Percentiles rank a stretch among this genome's conserved stretches.
Conservation (phyloP, 2,329 filamentous ascomycete species). For the Ophiostoma sp. region DNA sequence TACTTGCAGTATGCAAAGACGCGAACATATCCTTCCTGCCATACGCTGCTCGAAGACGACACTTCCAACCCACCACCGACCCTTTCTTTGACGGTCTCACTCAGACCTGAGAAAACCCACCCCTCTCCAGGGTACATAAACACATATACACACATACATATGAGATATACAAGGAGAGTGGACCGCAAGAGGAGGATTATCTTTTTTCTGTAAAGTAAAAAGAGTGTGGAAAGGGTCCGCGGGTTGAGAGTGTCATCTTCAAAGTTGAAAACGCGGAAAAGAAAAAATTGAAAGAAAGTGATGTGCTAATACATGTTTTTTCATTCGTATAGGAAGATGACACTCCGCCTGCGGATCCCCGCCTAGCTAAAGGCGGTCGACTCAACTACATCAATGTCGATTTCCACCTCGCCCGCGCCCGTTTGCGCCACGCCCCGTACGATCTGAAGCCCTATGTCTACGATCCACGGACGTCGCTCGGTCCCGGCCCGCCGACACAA, state of each 20-base stretch:
- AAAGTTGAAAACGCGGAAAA: neutral
- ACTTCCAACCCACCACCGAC: constrained; percentile 1
- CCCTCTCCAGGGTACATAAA: constrained; percentile 18
- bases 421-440: constrained; percentile 71
- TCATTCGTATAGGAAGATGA: constrained; percentile 68
- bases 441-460: constrained; percentile 78
- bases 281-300: constrained; percentile 22
- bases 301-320: constrained; percentile 55
- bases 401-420: constrained; percentile 70
- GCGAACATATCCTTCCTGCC: constrained; percentile 1
- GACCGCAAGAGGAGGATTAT: constrained; percentile 29
- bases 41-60: constrained; percentile 21
- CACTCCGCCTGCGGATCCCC: constrained; percentile 76
- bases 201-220: neutral
- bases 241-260: constrained; percentile 63
- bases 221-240: constrained; percentile 29
- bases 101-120: neutral
- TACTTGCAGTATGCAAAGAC: constrained; percentile 9
- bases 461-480: constrained; percentile 79
- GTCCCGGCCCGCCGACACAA: constrained; percentile 84
- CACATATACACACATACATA: constrained; percentile 27
- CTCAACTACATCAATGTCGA: constrained; percentile 69
- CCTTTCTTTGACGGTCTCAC: constrained; percentile 1
- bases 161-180: constrained; percentile 18
- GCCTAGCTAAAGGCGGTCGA: constrained; percentile 68